Base-by-base conservation (phyloP, 2,329 filamentous ascomycete genomes). In the Daldinia sp. region DNA sequence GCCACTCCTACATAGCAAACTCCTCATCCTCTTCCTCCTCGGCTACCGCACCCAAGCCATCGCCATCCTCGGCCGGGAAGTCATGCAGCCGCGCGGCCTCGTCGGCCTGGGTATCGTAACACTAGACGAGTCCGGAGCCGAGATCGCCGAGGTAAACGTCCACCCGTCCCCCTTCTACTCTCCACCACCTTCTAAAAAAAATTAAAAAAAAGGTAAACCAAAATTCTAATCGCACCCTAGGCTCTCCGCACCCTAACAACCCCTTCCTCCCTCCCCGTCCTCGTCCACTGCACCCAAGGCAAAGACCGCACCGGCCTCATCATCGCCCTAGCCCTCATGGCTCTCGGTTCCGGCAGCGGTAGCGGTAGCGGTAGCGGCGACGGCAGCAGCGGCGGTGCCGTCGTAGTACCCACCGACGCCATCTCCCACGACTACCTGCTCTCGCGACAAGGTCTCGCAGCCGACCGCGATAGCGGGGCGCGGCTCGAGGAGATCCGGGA, bases 201-300 rank as follows among this genome's bases (percentile, higher is more conserved):
- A 46, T 15, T 26, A 23, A 23, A 23, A 23, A 23, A 23, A 23
- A 23, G 2, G 20, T 23, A 23, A 23, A 1, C 20, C 20, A 23
- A 23, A 23, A 23, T 23, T 23, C 20, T 23, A 23, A 23, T 23
- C 20, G 20, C 33, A 13, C 18, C n/a, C 46, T 56, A 83, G 74
- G 80, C 86, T 30, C 85, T 90, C 41, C 79, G 81, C 6, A 78
- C 87, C 6, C 78, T 88, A 26, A 80, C 84, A 9, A 77, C 84
- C 0, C 77, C 82, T 2, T 73, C 78, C 0, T 84, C 83, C 15
- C 88, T 89, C 70, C 93, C 93, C 0, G 79, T 90, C 0, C 77
- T 97, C 6, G 81, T 96, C 2, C 93, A 97, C 79, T 97, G 94
- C 79, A 96, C 93, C 0, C 93, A 97, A 75, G 94, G 94, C 65